These are phyloP conservation scores for Xylaria curta DNA, from an alignment of 495 filamentous ascomycete species.

Conservation along the genomic window DNA sequence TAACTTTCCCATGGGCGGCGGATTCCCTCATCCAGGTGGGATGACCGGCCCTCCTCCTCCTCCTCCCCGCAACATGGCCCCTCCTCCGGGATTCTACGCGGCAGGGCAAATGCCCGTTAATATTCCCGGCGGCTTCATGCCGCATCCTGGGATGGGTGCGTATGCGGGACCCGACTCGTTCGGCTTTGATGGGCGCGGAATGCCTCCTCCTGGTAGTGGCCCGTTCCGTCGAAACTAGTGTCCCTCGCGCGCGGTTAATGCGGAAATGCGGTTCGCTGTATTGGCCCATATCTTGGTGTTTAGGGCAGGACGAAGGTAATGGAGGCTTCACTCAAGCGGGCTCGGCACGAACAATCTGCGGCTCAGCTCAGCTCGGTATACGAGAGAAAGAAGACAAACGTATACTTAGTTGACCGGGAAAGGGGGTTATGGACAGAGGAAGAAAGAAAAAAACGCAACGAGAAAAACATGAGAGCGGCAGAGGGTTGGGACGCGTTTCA, in stretches of 20 bases:
- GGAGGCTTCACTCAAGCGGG: neutral
- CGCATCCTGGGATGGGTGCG: slow-evolving; percentile 53
- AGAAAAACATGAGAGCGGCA: neutral
- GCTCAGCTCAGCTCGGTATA: neutral
- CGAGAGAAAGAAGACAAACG: neutral
- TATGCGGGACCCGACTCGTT: slow-evolving; percentile 56
- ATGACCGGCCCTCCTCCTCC: slow-evolving; percentile 46
- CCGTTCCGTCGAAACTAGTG: slow-evolving; percentile 43
- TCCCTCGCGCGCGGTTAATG: neutral
- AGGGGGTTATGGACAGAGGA: neutral
- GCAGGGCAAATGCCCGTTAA: slow-evolving; percentile 46
- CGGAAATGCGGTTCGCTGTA: neutral
- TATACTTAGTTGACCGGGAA: neutral
- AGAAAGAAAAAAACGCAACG: neutral
- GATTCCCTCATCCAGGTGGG: slow-evolving; percentile 49
- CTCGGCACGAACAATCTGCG: neutral
- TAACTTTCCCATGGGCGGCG: slow-evolving; percentile 55
- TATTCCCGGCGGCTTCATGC: slow-evolving; percentile 44
- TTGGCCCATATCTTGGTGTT: slow-evolving; percentile 7
- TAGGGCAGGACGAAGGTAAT: neutral
- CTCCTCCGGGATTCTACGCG: slow-evolving; percentile 54
- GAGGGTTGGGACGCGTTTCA: slow-evolving; percentile 15
- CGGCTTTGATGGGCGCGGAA: slow-evolving; percentile 52
- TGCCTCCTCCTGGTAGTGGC: slow-evolving; percentile 46
- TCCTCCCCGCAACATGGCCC: slow-evolving; percentile 23